Evolutionary conservation across 768 basidiomycete genomes (phyloP).

Genomic region (Lactarius hatsudake): DNA sequence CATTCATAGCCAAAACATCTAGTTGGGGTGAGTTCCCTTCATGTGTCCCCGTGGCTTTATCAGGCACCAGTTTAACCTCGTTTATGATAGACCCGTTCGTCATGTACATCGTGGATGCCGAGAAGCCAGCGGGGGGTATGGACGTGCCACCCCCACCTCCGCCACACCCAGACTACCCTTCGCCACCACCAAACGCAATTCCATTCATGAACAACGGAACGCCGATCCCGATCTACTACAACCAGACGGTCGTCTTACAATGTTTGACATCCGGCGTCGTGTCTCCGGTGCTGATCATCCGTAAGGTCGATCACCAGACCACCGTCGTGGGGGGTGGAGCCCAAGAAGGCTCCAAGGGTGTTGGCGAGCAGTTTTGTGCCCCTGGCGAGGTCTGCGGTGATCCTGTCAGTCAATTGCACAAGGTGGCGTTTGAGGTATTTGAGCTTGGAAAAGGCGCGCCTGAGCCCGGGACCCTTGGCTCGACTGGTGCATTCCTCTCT

Average conservation of each 20-base stretch:
- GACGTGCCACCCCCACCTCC: slow-evolving; percentile 79
- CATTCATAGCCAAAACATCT: slow-evolving; percentile 85
- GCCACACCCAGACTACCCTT: slow-evolving; percentile 86
- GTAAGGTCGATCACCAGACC: slow-evolving; percentile 89
- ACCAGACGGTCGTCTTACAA: slow-evolving; percentile 92
- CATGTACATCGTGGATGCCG: slow-evolving; percentile 96
- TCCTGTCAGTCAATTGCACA: slow-evolving; percentile 93
- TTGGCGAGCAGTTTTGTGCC: slow-evolving; percentile 78
- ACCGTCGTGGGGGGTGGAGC: slow-evolving; percentile 89
- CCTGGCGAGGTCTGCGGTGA: slow-evolving; percentile 90
- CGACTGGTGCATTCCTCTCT: slow-evolving; percentile 78
- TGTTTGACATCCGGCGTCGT: slow-evolving; percentile 93
- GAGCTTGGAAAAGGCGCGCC: slow-evolving; percentile 67
- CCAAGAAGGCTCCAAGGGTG: slow-evolving; percentile 81
- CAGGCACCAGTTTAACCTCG: slow-evolving; percentile 25
- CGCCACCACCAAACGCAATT: slow-evolving; percentile 88
- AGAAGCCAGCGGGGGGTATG: slow-evolving; percentile 73
- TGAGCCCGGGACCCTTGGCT: slow-evolving; percentile 74
- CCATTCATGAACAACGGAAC: slow-evolving; percentile 79
- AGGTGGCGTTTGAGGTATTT: slow-evolving; percentile 91
- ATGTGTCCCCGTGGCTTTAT: slow-evolving; percentile 1
- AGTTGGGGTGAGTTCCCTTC: slow-evolving; percentile 68
- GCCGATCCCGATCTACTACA: slow-evolving; percentile 92
- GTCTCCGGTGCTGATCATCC: slow-evolving; percentile 89
- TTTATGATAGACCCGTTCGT: slow-evolving; percentile 74